Conservation (phyloP, 495 filamentous ascomycete genomes). For the Daldinia concentrica region DNA sequence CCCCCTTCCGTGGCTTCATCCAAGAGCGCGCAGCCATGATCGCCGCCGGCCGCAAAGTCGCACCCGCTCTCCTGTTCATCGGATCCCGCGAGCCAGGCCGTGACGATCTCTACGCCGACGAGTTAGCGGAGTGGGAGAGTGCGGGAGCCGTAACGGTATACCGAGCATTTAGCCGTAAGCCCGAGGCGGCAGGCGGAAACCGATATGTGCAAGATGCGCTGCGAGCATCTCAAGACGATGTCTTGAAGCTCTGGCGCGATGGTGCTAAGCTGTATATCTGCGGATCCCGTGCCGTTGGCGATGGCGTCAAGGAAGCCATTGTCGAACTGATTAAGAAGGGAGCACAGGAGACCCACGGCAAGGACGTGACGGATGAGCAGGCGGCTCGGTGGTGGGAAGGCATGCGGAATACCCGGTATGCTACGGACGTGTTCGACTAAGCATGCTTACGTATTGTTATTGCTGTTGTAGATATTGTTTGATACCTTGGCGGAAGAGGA, state of each 20-base stretch:
- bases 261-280: slow-evolving; percentile 75
- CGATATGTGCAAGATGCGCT: slow-evolving; percentile 73
- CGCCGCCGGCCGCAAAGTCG: slow-evolving; percentile 61
- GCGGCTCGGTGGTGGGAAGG: slow-evolving; percentile 64
- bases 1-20: slow-evolving; percentile 76
- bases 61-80: slow-evolving; percentile 68
- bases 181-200: slow-evolving; percentile 49
- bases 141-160: slow-evolving; percentile 67
- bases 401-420: slow-evolving; percentile 69
- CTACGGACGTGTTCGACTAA: slow-evolving; percentile 73
- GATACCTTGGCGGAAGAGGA: not conserved
- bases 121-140: slow-evolving; percentile 66
- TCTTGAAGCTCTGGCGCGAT: slow-evolving; percentile 62
- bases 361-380: slow-evolving; percentile 51
- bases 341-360: slow-evolving; percentile 43
- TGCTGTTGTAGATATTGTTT: not conserved
- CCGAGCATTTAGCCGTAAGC: slow-evolving; percentile 63
- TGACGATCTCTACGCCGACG: slow-evolving; percentile 69
- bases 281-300: slow-evolving; percentile 68
- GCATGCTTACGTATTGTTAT: not conserved
- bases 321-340: slow-evolving; percentile 61
- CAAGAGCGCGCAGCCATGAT: slow-evolving; percentile 71
- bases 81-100: slow-evolving; percentile 67
- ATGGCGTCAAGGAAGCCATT: slow-evolving; percentile 61
- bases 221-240: slow-evolving; percentile 59